These are phyloP conservation scores for Apiospora koreana DNA, from an alignment of 2,329 filamentous ascomycete genomes.

Conservation along the genomic window DNA sequence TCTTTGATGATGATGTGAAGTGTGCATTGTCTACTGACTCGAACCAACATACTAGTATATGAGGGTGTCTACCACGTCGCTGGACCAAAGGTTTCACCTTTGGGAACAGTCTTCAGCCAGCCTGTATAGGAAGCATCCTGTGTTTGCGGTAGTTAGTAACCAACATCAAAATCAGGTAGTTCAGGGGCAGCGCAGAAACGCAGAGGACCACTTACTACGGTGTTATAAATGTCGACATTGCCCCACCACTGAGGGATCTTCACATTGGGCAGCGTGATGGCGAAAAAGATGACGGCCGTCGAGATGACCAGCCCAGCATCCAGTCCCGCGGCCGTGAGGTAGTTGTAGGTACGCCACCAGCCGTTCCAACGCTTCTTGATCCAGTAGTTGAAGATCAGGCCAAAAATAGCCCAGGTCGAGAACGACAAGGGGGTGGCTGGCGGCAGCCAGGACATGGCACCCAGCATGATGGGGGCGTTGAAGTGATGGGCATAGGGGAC, in stretches of 20 bases:
- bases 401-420: slow-evolving; percentile 58
- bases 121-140: slow-evolving; percentile 13
- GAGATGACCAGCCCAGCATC: slow-evolving; percentile 41
- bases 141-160: not conserved
- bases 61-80: slow-evolving; percentile 4
- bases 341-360: slow-evolving; percentile 58
- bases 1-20: too few species aligned
- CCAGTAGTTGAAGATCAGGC: slow-evolving; percentile 58
- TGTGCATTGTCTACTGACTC: too few species aligned
- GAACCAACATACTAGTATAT: not conserved
- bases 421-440: slow-evolving; percentile 63
- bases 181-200: not conserved
- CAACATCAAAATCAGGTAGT: not conserved
- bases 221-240: slow-evolving; percentile 50
- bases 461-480: slow-evolving; percentile 59
- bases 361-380: slow-evolving; percentile 54
- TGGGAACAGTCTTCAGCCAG: slow-evolving; percentile 14
- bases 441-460: slow-evolving; percentile 53
- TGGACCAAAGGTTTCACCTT: slow-evolving; percentile 15
- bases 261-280: slow-evolving; percentile 37
- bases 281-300: slow-evolving; percentile 39
- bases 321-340: slow-evolving; percentile 40
- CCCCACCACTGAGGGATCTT: slow-evolving; percentile 46
- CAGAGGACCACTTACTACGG: slow-evolving; percentile 24
- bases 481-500: slow-evolving; percentile 48